These are phyloP conservation scores for Prunus dulcis DNA, from an alignment of 306 rosid genomes.

Conservation along the genomic window DNA sequence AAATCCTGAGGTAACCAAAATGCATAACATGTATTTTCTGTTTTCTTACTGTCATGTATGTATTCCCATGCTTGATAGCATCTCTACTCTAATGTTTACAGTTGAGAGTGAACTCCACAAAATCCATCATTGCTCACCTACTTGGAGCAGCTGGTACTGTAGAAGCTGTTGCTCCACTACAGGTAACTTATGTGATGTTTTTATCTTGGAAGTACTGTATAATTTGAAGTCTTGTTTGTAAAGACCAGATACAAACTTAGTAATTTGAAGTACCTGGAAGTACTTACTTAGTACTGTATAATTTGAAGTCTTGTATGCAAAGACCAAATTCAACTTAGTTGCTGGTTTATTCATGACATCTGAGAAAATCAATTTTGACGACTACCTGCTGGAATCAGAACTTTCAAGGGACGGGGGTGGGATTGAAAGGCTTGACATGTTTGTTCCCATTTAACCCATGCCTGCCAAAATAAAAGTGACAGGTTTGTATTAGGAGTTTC, in stretches of 20 bases:
- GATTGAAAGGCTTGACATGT: slow-evolving; percentile 71
- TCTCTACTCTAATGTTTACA: slow-evolving; percentile 28
- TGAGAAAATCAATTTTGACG: slow-evolving; percentile 47
- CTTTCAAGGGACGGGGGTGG: slow-evolving; percentile 78
- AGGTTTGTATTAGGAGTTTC: slow-evolving; percentile 33
- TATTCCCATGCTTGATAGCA: slow-evolving; percentile 18
- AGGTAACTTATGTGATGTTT: slow-evolving; percentile 44
- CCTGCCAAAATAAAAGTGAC: slow-evolving; percentile 62
- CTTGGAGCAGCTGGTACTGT: slow-evolving; percentile 96
- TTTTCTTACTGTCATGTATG: neutral
- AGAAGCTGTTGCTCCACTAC: slow-evolving; percentile 92
- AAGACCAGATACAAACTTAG: neutral
- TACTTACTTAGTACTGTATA: neutral
- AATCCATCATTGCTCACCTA: slow-evolving; percentile 95
- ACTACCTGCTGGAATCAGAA: slow-evolving; percentile 61
- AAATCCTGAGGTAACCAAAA: slow-evolving; percentile 61
- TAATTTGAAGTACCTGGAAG: no score
- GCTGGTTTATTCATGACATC: slow-evolving; percentile 45
- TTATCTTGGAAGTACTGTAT: neutral
- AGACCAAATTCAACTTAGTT: neutral
- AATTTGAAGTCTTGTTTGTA: neutral
- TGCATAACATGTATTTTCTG: neutral
- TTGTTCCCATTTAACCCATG: slow-evolving; percentile 93
- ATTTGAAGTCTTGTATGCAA: neutral
- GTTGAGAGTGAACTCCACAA: slow-evolving; percentile 85